These are phyloP conservation scores for Aurantiochytrium sp. DNA, from an alignment of 108 stramenopile genomes.

Conservation along the genomic window DNA sequence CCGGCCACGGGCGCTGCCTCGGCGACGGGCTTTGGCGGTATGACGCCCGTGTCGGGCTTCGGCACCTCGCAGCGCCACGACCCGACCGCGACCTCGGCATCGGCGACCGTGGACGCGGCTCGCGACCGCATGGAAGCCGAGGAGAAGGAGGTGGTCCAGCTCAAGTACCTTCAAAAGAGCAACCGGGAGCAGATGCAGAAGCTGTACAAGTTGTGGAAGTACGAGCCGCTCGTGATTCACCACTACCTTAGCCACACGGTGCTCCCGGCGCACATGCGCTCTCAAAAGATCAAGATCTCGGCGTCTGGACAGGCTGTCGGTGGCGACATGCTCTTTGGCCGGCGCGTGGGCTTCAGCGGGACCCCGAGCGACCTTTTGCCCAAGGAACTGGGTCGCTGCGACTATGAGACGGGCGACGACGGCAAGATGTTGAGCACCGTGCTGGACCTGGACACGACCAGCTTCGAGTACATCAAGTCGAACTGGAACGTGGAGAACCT, in stretches of 20 bases:
- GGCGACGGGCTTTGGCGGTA: neutral
- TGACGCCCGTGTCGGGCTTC: too few relatives aligned
- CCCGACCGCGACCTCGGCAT: too few relatives aligned
- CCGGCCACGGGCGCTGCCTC: neutral
- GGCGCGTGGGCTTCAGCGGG: slow-evolving; percentile 18
- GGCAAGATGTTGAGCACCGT: slow-evolving; percentile 34
- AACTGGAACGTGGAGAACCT: slow-evolving; percentile 48
- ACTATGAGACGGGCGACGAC: slow-evolving; percentile 42
- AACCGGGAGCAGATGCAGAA: slow-evolving; percentile 38
- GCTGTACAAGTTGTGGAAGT: slow-evolving; percentile 20
- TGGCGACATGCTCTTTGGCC: neutral
- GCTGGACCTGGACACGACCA: slow-evolving; percentile 23
- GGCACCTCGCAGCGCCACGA: too few relatives aligned
- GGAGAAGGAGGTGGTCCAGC: slow-evolving; percentile 37
- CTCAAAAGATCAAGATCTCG: slow-evolving; percentile 26
- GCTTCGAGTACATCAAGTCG: slow-evolving; percentile 34
- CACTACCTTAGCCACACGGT: slow-evolving; percentile 37
- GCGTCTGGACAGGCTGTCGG: slow-evolving; percentile 32
- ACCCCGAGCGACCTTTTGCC: slow-evolving; percentile 38
- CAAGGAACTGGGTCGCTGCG: slow-evolving; percentile 36
- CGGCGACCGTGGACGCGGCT: neutral
- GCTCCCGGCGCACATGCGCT: slow-evolving; percentile 31
- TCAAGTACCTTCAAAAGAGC: slow-evolving; percentile 38
- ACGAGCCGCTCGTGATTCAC: slow-evolving; percentile 11
- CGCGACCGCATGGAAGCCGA: neutral